phyloP scores from a whole-genome alignment of 2,329 filamentous ascomycete genomes.

The Phialophora macrospora region DNA sequence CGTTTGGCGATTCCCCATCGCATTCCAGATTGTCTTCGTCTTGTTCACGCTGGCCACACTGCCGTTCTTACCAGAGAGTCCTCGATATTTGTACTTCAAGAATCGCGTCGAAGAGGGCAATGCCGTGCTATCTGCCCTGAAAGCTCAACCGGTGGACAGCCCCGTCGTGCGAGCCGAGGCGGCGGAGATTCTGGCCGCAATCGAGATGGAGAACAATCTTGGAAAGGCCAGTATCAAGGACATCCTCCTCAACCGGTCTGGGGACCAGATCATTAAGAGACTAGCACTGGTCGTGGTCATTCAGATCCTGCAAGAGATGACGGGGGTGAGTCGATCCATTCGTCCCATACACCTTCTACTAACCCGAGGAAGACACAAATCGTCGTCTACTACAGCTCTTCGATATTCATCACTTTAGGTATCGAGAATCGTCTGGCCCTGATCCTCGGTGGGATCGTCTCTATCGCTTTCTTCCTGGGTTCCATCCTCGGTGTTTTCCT shows the following conservation, averaged over 20 bases:
- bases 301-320: conserved; percentile 21
- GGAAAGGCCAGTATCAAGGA: conserved; percentile 16
- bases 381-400: conserved; percentile 21
- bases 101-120: conserved; percentile 4
- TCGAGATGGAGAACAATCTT: conserved; percentile 14
- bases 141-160: conserved; percentile 42
- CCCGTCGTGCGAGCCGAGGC: conserved; percentile 10
- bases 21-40: conserved; percentile 5
- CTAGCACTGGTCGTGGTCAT: conserved; percentile 13
- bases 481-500: conserved; percentile 55
- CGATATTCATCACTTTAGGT: conserved; percentile 20
- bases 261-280: conserved; percentile 14
- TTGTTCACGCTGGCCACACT: not conserved
- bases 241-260: conserved; percentile 14
- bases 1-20: conserved; percentile 10
- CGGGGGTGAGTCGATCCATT: conserved; percentile 10
- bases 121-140: conserved; percentile 4
- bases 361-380: conserved; percentile 9
- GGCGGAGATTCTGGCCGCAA: conserved; percentile 16
- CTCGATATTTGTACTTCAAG: conserved; percentile 13
- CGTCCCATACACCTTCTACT: not conserved
- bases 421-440: conserved; percentile 13
- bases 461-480: conserved; percentile 18
- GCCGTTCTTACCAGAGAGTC: conserved; percentile 9
- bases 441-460: conserved; percentile 15